A percentile compares a stretch with the other conserved stretches of the same genome.
Conservation (phyloP, 805 yeast genomes). For the Wickerhamiella azyma region DNA sequence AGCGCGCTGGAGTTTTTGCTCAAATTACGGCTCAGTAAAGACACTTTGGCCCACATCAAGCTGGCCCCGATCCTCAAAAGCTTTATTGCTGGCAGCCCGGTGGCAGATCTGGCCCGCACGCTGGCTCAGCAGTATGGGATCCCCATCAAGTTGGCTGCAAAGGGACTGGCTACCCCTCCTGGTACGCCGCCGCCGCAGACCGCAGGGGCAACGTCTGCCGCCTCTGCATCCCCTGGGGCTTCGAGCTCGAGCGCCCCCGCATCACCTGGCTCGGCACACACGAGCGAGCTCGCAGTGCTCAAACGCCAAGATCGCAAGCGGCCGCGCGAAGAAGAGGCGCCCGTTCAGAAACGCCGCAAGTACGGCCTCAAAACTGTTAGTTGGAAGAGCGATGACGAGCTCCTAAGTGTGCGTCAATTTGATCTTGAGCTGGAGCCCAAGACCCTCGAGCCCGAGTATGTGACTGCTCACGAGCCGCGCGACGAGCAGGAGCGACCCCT, state of each 20-base stretch:
- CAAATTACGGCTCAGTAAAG: constrained; percentile 8
- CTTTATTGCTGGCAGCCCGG: background rate
- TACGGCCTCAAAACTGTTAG: constrained; percentile 20
- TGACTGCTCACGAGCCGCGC: constrained; percentile 13
- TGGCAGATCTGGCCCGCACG: constrained; percentile 7
- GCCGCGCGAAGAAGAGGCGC: background rate
- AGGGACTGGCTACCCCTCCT: background rate
- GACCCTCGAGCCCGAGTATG: constrained; percentile 8
- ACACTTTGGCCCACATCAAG: constrained; percentile 8
- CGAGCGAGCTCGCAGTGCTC: constrained; percentile 2
- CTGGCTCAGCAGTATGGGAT: constrained; percentile 1
- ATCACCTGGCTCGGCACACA: background rate
- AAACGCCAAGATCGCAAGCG: constrained; percentile 2
- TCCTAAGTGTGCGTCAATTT: constrained; percentile 22
- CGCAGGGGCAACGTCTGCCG: no score
- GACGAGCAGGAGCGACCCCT: background rate
- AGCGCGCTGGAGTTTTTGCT: constrained; percentile 11
- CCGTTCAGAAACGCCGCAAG: constrained; percentile 11
- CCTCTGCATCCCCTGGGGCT: no score
- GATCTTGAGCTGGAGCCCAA: constrained; percentile 18
- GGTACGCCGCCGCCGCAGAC: background rate
- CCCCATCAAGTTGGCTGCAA: background rate
- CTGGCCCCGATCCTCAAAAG: constrained; percentile 6
- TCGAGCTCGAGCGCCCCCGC: background rate
- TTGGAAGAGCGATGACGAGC: constrained; percentile 24